Percentiles rank a stretch among this genome's conserved stretches.
These are phyloP conservation scores for Xylaria nigripes DNA, from an alignment of 495 filamentous ascomycete genomes.

Conservation along the genomic window DNA sequence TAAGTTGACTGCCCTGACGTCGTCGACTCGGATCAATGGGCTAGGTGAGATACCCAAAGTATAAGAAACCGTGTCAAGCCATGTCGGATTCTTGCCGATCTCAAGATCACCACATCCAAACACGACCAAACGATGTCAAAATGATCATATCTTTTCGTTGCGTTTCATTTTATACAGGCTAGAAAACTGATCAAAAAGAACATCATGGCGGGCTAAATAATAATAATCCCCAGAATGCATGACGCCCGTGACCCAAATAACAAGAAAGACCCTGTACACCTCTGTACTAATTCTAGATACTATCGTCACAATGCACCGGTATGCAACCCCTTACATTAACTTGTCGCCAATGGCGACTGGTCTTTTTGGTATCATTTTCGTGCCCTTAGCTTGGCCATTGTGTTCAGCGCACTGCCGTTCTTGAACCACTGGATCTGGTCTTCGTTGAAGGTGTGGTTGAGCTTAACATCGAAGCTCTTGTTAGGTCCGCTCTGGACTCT, in stretches of 20 bases:
- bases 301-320: slow-evolving; percentile 27
- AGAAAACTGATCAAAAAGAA: slow-evolving; percentile 15
- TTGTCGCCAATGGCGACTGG: not conserved
- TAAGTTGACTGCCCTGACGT: too few relatives aligned
- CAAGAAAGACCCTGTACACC: slow-evolving; percentile 26
- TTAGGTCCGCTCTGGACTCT: slow-evolving; percentile 84
- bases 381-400: slow-evolving; percentile 70
- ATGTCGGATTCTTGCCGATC: too few relatives aligned
- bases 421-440: slow-evolving; percentile 97
- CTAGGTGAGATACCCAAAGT: too few relatives aligned
- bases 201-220: slow-evolving; percentile 20
- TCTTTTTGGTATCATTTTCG: slow-evolving; percentile 7
- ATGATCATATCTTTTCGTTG: slow-evolving; percentile 1
- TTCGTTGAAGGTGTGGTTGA: slow-evolving; percentile 94
- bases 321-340: slow-evolving; percentile 18
- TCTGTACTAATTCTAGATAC: slow-evolving; percentile 19
- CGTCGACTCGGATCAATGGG: too few relatives aligned
- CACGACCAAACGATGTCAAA: not conserved
- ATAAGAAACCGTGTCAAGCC: too few relatives aligned
- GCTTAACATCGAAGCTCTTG: slow-evolving; percentile 67
- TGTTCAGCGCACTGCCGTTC: slow-evolving; percentile 93
- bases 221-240: slow-evolving; percentile 20
- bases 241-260: slow-evolving; percentile 21
- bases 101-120: not conserved
- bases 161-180: slow-evolving; percentile 26